These are phyloP conservation scores for Calonectria leucothoes DNA, from an alignment of 2,329 filamentous ascomycete genomes.

Conservation along the genomic window DNA sequence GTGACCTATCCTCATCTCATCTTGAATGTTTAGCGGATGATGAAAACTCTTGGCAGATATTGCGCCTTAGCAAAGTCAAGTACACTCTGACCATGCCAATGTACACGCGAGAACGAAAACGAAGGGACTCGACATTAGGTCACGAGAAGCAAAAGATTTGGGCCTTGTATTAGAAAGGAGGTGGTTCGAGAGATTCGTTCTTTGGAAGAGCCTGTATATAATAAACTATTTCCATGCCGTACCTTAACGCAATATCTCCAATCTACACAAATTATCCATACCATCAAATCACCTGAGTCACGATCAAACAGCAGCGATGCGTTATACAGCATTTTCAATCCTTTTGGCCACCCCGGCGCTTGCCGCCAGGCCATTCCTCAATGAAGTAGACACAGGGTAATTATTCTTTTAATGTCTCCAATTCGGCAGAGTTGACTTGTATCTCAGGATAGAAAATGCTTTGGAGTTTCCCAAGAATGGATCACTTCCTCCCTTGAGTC, in stretches of 20 bases:
- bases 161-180: neutral
- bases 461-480: neutral
- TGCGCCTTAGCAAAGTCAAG: neutral
- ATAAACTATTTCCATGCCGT: neutral
- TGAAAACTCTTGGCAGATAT: neutral
- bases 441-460: neutral
- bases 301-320: neutral
- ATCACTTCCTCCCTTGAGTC: neutral
- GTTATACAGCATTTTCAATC: neutral
- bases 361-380: neutral
- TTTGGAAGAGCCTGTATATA: neutral
- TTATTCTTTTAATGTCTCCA: too few relatives aligned
- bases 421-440: neutral
- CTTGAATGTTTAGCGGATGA: neutral
- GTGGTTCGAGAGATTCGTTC: neutral
- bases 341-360: neutral
- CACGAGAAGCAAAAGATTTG: neutral
- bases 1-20: neutral
- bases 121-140: neutral
- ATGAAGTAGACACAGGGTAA: neutral
- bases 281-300: neutral
- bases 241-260: neutral
- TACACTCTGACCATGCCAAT: neutral
- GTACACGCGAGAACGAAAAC: neutral
- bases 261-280: neutral